Evolutionary conservation across 2,329 filamentous ascomycete genomes (phyloP), one percentile per base, ranked within the genome.

Genomic region (Dactylonectria macrodidyma): DNA sequence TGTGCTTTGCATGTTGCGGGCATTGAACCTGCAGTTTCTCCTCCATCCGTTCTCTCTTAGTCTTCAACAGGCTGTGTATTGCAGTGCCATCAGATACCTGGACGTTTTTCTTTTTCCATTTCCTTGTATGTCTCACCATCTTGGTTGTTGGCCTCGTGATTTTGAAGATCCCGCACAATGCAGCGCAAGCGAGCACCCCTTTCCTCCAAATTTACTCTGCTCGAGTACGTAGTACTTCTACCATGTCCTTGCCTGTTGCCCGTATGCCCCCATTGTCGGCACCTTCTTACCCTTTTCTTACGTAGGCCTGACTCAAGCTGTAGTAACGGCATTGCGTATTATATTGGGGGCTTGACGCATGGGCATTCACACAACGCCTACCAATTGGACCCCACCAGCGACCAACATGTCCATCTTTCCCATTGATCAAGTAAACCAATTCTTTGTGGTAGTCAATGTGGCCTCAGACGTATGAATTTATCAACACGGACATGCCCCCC

Each of bases 131-230:
- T 26, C 33, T 59, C 55, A 46, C 22, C 48, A 58, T 44, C 22
- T 64, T 64, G 44, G 46, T 46, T 52, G 46, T 47, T 33, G 51
- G 30, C 54, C 63, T 66, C 63, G 59, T 74, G 57, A 68, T 66
- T 51, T 46, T 48, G 62, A 52, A 57, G 46, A 66, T 66, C 59
- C 58, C 26, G n/a, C 33, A 16, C 33, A 54, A 22, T 46, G 26
- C 38, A 46, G 41, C 48, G n/a, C 55, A 54, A 61, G 57, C 65
- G 48, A 62, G 12, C 58, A 33, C 34, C 6, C 54, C 22, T 38
- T 38, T 24, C 19, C 14, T 33, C 30, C 12, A 6, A 4, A 33
- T 11, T 59, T 26, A 5, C 30, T 46, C 22, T 56, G 10, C 9
- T 52, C 26, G 26, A 30, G 26, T 30, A 30, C 26, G 4, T 7